Conservation (phyloP, 495 filamentous ascomycete species). For the Penicillium cosmopolitanum region DNA sequence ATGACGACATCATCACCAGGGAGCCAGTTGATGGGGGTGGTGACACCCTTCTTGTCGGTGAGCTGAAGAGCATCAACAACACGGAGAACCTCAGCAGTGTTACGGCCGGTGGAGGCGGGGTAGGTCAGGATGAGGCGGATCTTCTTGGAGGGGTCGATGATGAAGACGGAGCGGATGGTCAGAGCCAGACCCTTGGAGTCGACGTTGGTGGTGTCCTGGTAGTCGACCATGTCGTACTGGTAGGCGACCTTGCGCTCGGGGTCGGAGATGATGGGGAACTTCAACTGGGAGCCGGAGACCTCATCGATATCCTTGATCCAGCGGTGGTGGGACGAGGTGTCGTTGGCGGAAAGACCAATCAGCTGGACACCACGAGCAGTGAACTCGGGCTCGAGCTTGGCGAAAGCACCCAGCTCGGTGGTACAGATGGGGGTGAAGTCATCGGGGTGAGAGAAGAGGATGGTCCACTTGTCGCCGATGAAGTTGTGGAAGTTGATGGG, state of each 20-base stretch:
- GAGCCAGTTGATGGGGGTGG: conserved; percentile 67
- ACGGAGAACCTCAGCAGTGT: conserved; percentile 66
- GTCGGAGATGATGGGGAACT: conserved; percentile 73
- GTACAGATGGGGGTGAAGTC: conserved; percentile 96
- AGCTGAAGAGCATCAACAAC: conserved; percentile 69
- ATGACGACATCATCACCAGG: conserved; percentile 70
- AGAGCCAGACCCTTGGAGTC: conserved; percentile 62
- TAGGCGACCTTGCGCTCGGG: conserved; percentile 66
- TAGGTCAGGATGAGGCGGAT: conserved; percentile 71
- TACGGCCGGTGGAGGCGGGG: conserved; percentile 66
- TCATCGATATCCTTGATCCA: conserved; percentile 74
- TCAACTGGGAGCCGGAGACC: conserved; percentile 54
- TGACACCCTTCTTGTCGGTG: conserved; percentile 64
- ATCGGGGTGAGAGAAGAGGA: conserved; percentile 94
- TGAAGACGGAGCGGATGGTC: conserved; percentile 70
- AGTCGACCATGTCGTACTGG: conserved; percentile 69
- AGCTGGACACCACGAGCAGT: conserved; percentile 90
- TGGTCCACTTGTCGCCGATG: conserved; percentile 90
- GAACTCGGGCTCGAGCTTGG: conserved; percentile 97
- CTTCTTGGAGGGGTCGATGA: conserved; percentile 73
- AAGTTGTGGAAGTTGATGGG: conserved; percentile 97
- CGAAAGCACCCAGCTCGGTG: conserved; percentile 96
- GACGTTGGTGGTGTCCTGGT: conserved; percentile 58
- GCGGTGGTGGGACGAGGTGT: conserved; percentile 57
- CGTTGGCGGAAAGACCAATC: conserved; percentile 80